Base-by-base conservation (phyloP, 2,329 filamentous ascomycete species). In the Scedosporium apiospermum region DNA sequence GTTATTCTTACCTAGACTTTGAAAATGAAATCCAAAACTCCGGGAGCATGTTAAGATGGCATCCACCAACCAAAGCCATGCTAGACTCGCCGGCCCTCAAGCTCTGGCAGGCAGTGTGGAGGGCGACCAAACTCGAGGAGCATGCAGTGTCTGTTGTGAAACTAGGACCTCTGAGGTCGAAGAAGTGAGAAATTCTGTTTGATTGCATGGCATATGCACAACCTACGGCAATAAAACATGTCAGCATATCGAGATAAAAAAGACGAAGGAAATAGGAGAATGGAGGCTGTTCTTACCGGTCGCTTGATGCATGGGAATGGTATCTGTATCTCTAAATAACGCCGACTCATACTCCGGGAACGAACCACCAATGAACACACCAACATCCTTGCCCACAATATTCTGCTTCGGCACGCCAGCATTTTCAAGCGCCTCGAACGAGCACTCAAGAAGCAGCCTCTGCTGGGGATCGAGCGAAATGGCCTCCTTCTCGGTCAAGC, bases 181-280 rank as follows among this genome's bases (percentile, higher is more conserved):
- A 84, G 70, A 79, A 81, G 65, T 84, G 80, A 1, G 80, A 82
- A 21, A 84, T 73, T 57, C 82, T 74, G 64, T 83, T 83, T 0
- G 81, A 79, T 64, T 82, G 75, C 70, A 84, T 81, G 9, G 79
- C 78, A 66, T 79, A 76, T 51, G 79, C 78, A 64, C 75, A 77
- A 44, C 76, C 76, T 78, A 61, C 3, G 27, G 12, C 30, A 44
- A 53, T n/a, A 23, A 12, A 58, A 9, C 2, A 18, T 21, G 44
- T 49, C 14, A 49, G 44, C 2, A 58, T n/a, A 34, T 49, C 42
- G 4, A 14, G 57, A 9, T 9, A 10, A 16, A 14, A 14, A 10
- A 46, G 34, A 14, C 30, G 34, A 46, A 4, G 9, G 23, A 14
- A 44, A 46, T 3, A 60, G 55, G 53, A 30, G 12, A 65, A 38